Percentiles rank a stretch among this genome's conserved stretches.
phyloP scores from a whole-genome alignment of 805 yeast genomes.

The Ogataea nonfermentans region DNA sequence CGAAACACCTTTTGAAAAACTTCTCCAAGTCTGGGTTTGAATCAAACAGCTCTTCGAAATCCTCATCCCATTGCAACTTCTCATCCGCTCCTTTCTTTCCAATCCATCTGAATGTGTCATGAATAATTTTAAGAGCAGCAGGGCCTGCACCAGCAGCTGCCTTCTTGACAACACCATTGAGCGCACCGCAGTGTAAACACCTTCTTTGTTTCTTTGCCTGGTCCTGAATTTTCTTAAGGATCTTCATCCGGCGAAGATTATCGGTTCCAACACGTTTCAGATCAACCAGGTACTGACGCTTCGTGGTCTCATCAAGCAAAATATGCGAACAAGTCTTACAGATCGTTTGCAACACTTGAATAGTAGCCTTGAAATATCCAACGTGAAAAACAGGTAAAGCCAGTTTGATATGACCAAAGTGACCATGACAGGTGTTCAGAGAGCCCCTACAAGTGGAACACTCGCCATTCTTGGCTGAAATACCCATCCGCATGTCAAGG shows the following conservation, averaged over 20 bases:
- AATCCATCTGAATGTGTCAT: slow-evolving; percentile 92
- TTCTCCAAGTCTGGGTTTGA: slow-evolving; percentile 86
- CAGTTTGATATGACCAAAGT: slow-evolving; percentile 90
- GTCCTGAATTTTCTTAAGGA: slow-evolving; percentile 76
- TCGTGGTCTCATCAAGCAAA: slow-evolving; percentile 68
- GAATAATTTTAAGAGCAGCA: slow-evolving; percentile 92
- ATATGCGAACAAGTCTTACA: slow-evolving; percentile 87
- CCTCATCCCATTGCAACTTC: slow-evolving; percentile 82
- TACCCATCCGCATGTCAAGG: slow-evolving; percentile 90
- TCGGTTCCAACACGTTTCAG: slow-evolving; percentile 85
- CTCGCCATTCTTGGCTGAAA: slow-evolving; percentile 78
- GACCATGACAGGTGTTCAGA: slow-evolving; percentile 95
- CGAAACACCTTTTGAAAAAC: slow-evolving; percentile 82
- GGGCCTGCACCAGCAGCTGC: slow-evolving; percentile 91
- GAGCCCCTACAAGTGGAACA: slow-evolving; percentile 92
- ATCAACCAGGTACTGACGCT: slow-evolving; percentile 69
- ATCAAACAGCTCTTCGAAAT: slow-evolving; percentile 69
- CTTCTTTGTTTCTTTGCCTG: slow-evolving; percentile 95
- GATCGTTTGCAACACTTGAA: slow-evolving; percentile 82
- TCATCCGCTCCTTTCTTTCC: slow-evolving; percentile 89
- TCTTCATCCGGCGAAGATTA: slow-evolving; percentile 87
- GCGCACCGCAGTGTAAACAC: slow-evolving; percentile 80
- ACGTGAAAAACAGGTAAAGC: slow-evolving; percentile 97
- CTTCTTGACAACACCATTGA: slow-evolving; percentile 96
- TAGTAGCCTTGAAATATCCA: slow-evolving; percentile 91